phyloP scores from a whole-genome alignment of 2,329 filamentous ascomycete species.

The Tricladium varicosporioides region DNA sequence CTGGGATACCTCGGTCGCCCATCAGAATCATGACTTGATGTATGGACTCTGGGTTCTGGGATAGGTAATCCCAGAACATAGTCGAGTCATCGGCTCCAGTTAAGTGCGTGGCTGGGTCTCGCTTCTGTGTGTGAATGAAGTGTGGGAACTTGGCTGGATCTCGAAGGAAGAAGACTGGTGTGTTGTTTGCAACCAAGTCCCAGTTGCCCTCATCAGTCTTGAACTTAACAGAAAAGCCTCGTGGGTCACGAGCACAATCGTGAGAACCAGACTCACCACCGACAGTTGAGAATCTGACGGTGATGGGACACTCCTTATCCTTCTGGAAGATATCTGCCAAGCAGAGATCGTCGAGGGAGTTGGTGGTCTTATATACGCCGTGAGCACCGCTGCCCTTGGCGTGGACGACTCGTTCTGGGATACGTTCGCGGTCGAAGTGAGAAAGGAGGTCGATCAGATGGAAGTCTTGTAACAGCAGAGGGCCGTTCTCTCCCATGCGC shows the following conservation, averaged over 20 bases:
- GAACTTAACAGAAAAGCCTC: slow-evolving; percentile 73
- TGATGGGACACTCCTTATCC: slow-evolving; percentile 66
- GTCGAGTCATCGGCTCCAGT: slow-evolving; percentile 59
- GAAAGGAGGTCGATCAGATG: slow-evolving; percentile 60
- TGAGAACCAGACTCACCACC: slow-evolving; percentile 71
- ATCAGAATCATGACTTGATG: slow-evolving; percentile 59
- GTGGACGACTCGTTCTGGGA: slow-evolving; percentile 60
- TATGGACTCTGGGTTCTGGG: slow-evolving; percentile 50
- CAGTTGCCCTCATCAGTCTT: slow-evolving; percentile 72
- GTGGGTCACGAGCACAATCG: slow-evolving; percentile 69
- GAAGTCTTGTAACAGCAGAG: slow-evolving; percentile 57
- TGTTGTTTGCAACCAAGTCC: slow-evolving; percentile 72
- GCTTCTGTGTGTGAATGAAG: slow-evolving; percentile 74
- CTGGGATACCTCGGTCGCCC: slow-evolving; percentile 55
- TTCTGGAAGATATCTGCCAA: slow-evolving; percentile 52
- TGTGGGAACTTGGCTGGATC: slow-evolving; percentile 72
- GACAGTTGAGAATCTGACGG: slow-evolving; percentile 72
- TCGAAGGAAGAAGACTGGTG: slow-evolving; percentile 72
- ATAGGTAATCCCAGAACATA: slow-evolving; percentile 65
- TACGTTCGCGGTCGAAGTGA: slow-evolving; percentile 61
- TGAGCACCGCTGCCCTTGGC: slow-evolving; percentile 57
- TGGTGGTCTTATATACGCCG: slow-evolving; percentile 52
- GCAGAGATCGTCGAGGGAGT: slow-evolving; percentile 52
- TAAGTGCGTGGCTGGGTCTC: slow-evolving; percentile 67
- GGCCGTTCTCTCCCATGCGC: slow-evolving; percentile 43